Conservation (phyloP, 1,139 yeast species). For the Diutina pseudorugosa region DNA sequence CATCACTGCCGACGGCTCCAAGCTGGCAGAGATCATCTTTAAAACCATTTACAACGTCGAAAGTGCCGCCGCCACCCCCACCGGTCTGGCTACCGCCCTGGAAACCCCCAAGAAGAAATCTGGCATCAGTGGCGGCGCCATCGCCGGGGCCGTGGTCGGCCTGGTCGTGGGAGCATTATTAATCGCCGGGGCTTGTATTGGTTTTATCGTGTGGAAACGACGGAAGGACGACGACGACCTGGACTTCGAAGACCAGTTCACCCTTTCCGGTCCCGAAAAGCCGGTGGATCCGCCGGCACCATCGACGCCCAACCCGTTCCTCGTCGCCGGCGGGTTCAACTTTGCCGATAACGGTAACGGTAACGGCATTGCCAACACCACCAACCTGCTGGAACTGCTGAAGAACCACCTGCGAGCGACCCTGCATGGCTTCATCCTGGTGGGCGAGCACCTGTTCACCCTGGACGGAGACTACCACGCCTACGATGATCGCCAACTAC, state of each 20-base stretch:
- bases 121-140: constrained; percentile 45
- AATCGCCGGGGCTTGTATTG: constrained; percentile 16
- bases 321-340: constrained; percentile 10
- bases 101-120: background rate
- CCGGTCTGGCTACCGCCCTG: background rate
- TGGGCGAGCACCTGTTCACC: constrained; percentile 3
- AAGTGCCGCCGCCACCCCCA: background rate
- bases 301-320: constrained; percentile 15
- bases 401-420: constrained; percentile 2
- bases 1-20: constrained; percentile 2
- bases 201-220: constrained; percentile 32
- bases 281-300: constrained; percentile 9
- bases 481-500: background rate
- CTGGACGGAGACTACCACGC: constrained; percentile 3
- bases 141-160: constrained; percentile 66
- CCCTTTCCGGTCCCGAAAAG: constrained; percentile 10
- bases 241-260: constrained; percentile 4
- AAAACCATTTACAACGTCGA: background rate
- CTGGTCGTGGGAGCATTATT: constrained; percentile 35
- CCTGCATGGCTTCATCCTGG: constrained; percentile 1
- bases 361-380: background rate
- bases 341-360: background rate
- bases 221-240: constrained; percentile 23
- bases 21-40: background rate
- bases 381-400: background rate